Evolutionary conservation across 2,329 filamentous ascomycete genomes (phyloP).

Genomic region (Alternaria rosae): DNA sequence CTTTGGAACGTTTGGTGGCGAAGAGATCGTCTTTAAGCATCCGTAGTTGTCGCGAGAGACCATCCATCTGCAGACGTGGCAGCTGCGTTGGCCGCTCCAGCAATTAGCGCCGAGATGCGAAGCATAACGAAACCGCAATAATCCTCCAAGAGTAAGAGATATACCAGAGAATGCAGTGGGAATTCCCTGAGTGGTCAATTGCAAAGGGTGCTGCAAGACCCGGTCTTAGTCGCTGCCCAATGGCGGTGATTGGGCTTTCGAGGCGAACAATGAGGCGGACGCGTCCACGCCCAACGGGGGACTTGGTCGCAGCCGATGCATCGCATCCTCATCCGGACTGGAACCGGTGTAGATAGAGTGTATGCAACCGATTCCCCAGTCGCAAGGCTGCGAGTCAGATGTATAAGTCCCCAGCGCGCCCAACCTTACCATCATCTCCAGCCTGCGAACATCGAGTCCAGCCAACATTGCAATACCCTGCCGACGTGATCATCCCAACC

Average conservation of each 20-base stretch:
- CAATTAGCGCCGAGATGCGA: conserved; percentile 11
- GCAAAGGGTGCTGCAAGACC: conserved; percentile 19
- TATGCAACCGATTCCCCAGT: conserved; percentile 11
- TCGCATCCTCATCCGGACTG: conserved; percentile 12
- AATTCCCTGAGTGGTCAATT: conserved; percentile 13
- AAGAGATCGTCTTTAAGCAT: conserved; percentile 36
- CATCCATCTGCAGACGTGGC: conserved; percentile 28
- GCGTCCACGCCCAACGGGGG: conserved; percentile 36
- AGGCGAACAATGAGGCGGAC: conserved; percentile 42
- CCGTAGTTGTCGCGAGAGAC: conserved; percentile 11
- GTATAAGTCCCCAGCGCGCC: conserved; percentile 34
- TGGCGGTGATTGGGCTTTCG: conserved; percentile 33
- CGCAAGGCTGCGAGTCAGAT: conserved; percentile 12
- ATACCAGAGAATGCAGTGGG: conserved; percentile 9
- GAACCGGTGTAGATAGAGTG: conserved; percentile 20
- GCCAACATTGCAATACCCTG: conserved; percentile 16
- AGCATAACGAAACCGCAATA: conserved; percentile 12
- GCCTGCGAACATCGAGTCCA: conserved; percentile 18
- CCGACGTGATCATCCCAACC: conserved; percentile 2
- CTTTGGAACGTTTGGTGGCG: conserved; percentile 24
- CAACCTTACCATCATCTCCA: conserved; percentile 25
- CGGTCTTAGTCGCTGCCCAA: conserved; percentile 36
- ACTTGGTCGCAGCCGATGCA: conserved; percentile 11
- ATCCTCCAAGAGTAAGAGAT: conserved; percentile 11
- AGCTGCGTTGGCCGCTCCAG: conserved; percentile 19